Evolutionary conservation across 2,329 filamentous ascomycete genomes (phyloP), one percentile per base, ranked within the genome.

Genomic region (Tolypocladium endophyticum): DNA sequence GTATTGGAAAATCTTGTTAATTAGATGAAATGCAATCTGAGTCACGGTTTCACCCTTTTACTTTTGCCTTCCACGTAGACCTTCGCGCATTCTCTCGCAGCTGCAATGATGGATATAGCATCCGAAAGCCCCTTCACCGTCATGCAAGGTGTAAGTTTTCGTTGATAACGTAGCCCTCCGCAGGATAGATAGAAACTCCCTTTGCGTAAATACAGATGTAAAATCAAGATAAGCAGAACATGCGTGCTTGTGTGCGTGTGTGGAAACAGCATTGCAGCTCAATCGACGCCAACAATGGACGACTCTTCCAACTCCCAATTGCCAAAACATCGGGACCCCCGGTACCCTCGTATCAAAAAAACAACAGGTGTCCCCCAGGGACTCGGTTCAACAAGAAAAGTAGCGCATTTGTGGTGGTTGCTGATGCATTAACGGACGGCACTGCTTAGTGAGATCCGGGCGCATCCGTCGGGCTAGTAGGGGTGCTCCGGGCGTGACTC

Each of bases 381-480:
- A 58, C 36, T 41, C 33, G 25, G 35, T 36, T 25, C 30, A 23
- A 60, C 8, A 30, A 41, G 33, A 55, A 45, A 23, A 52, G 58
- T 35, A 55, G 58, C 38, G 23, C 25, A 43, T 50, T 50, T 39
- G 35, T 41, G 55, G 50, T 36, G 28, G 45, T 33, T 2, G 30
- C 28, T 14, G 20, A 23, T 11, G 30, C 50, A 30, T 20, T 36
- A 8, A 53, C 16, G 12, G 11, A 23, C 4, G 30, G 30, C 7
- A n/a, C 33, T 56, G 50, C 16, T 67, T 61, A 74, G 59, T 69
- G 71, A 58, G 69, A 70, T 58, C 64, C 65, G 20, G 69, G 64
- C 9, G 60, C 66, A 54, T 84, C 81, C 38, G 83, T 75, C 1
- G 85, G 85, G 67, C 84, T 87, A 39, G 79, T 74, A 4, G 84